Percentiles rank a stretch among this genome's conserved stretches.
Evolutionary conservation across 2,329 filamentous ascomycete genomes (phyloP).

Genomic region (Fusarium nematophilum): DNA sequence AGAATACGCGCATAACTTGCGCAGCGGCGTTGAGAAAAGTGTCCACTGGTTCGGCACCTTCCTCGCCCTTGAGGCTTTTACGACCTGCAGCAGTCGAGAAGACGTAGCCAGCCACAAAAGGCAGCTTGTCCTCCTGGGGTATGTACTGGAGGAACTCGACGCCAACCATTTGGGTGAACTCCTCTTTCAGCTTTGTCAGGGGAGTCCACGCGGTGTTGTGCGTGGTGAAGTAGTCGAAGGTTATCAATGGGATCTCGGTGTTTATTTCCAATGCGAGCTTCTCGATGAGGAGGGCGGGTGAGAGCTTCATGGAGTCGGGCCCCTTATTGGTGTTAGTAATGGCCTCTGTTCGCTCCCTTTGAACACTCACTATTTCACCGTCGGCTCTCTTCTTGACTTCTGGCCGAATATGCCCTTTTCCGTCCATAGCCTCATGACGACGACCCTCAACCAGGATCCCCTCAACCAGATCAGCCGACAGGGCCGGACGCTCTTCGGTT

Average conservation of each 20-base stretch:
- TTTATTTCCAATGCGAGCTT: slow-evolving; percentile 16
- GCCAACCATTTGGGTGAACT: neutral
- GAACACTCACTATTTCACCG: neutral
- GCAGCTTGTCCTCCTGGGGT: slow-evolving; percentile 9
- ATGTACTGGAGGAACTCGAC: slow-evolving; percentile 5
- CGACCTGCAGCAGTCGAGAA: slow-evolving; percentile 24
- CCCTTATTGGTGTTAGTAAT: slow-evolving; percentile 3
- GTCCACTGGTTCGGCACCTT: neutral
- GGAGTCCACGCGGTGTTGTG: slow-evolving; percentile 17
- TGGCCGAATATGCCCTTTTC: slow-evolving; percentile 9
- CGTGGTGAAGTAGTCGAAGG: slow-evolving; percentile 27
- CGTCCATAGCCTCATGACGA: neutral
- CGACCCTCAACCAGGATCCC: slow-evolving; percentile 12
- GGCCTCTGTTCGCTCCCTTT: neutral
- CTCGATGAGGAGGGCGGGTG: slow-evolving; percentile 4
- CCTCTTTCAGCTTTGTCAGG: slow-evolving; percentile 4
- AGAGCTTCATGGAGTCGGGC: neutral
- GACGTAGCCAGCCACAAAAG: slow-evolving; percentile 48
- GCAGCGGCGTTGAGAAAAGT: slow-evolving; percentile 4
- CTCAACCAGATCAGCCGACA: slow-evolving; percentile 9
- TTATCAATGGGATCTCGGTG: slow-evolving; percentile 5
- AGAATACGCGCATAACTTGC: neutral
- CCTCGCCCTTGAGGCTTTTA: neutral
- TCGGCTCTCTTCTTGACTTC: slow-evolving; percentile 3
- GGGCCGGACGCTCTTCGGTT: neutral